Conservation (phyloP, 2,329 filamentous ascomycete genomes). For the Diplodia intermedia region DNA sequence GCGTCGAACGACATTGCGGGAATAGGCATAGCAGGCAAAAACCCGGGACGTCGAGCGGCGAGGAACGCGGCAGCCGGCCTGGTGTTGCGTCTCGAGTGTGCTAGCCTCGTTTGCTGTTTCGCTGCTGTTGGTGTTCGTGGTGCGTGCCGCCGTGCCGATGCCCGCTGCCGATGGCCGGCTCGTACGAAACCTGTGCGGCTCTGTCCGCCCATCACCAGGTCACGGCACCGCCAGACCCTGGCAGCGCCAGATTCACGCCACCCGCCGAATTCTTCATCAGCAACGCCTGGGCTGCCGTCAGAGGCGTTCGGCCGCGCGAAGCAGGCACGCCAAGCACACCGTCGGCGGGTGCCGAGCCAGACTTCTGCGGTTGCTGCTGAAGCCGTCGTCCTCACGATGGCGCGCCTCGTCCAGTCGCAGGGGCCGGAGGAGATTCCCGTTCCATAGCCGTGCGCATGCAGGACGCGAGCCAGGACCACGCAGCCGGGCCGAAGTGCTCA, state of each 20-base stretch:
- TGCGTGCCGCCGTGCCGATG: not conserved
- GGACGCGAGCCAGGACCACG: slow-evolving; percentile 21
- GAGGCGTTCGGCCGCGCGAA: slow-evolving; percentile 17
- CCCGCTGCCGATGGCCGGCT: slow-evolving; percentile 1
- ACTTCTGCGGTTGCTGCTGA: slow-evolving; percentile 7
- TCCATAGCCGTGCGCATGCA: slow-evolving; percentile 24
- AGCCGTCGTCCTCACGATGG: not conserved
- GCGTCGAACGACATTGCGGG: slow-evolving; percentile 18
- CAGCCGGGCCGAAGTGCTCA: slow-evolving; percentile 20
- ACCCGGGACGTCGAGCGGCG: slow-evolving; percentile 13
- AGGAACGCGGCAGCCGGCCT: not conserved
- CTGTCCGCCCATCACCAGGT: slow-evolving; percentile 19
- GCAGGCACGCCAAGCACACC: not conserved
- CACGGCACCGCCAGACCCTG: slow-evolving; percentile 17
- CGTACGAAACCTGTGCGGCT: slow-evolving; percentile 17
- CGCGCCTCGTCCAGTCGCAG: slow-evolving; percentile 12
- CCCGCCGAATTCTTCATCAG: slow-evolving; percentile 15
- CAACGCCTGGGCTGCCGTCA: slow-evolving; percentile 22
- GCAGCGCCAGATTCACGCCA: slow-evolving; percentile 25
- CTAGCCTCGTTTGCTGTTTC: not conserved
- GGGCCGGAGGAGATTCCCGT: slow-evolving; percentile 23
- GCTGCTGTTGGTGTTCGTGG: not conserved
- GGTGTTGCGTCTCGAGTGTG: not conserved
- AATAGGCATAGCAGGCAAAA: not conserved
- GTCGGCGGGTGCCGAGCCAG: slow-evolving; percentile 19